These are phyloP conservation scores for Neofusicoccum ribis DNA, from an alignment of 2,329 filamentous ascomycete genomes.

Conservation along the genomic window DNA sequence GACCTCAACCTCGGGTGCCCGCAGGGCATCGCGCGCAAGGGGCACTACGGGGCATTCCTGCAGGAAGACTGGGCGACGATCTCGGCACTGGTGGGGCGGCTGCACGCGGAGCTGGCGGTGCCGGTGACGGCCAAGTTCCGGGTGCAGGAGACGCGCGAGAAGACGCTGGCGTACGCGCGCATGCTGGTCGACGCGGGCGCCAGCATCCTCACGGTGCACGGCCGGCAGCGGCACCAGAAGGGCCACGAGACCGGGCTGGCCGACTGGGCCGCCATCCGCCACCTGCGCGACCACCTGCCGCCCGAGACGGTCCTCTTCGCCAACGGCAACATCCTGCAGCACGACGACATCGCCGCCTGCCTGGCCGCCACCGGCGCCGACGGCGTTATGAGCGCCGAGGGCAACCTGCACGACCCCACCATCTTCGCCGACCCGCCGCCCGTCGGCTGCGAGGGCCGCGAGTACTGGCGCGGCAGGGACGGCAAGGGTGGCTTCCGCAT, in stretches of 20 bases:
- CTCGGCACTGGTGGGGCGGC: slow-evolving; percentile 75
- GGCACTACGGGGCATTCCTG: slow-evolving; percentile 89
- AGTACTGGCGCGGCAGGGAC: slow-evolving; percentile 82
- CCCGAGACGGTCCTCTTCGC: slow-evolving; percentile 91
- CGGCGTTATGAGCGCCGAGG: slow-evolving; percentile 93
- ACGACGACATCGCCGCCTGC: slow-evolving; percentile 74
- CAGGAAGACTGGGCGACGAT: slow-evolving; percentile 91
- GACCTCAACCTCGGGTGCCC: slow-evolving; percentile 96
- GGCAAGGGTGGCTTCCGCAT: slow-evolving; percentile 84
- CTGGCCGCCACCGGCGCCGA: slow-evolving; percentile 84
- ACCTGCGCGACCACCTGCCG: slow-evolving; percentile 79
- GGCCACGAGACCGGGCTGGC: slow-evolving; percentile 91
- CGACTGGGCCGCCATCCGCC: slow-evolving; percentile 84
- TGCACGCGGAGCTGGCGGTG: slow-evolving; percentile 75
- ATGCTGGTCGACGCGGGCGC: slow-evolving; percentile 86
- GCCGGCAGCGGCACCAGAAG: slow-evolving; percentile 85
- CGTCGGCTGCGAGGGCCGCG: slow-evolving; percentile 63
- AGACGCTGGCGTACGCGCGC: slow-evolving; percentile 83
- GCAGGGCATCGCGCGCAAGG: slow-evolving; percentile 88
- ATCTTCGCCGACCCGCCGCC: slow-evolving; percentile 74
- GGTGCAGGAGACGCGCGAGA: slow-evolving; percentile 81
- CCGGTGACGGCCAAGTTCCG: slow-evolving; percentile 96
- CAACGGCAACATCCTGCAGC: slow-evolving; percentile 88
- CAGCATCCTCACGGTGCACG: slow-evolving; percentile 91
- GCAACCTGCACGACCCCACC: slow-evolving; percentile 86